phyloP scores from a whole-genome alignment of 106 monocot genomes.

The Acanthochlamys bracteata region DNA sequence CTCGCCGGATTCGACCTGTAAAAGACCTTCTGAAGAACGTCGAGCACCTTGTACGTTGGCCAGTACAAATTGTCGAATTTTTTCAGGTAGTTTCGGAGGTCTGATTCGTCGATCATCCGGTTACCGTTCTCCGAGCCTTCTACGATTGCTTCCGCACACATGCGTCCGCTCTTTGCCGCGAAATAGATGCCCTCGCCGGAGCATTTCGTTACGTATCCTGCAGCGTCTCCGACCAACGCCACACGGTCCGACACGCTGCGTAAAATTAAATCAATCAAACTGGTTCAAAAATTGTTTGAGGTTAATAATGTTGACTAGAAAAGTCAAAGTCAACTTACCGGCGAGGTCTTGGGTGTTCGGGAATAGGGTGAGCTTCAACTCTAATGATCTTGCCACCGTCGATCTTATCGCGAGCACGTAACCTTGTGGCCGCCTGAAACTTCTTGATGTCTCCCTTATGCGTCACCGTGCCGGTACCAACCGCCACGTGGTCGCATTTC shows the following conservation, averaged over 20 bases:
- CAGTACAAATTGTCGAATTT: conserved; percentile 84
- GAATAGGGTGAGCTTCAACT: conserved; percentile 89
- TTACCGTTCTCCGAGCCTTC: conserved; percentile 54
- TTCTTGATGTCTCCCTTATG: conserved; percentile 90
- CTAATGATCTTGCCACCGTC: conserved; percentile 74
- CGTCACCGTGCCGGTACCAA: conserved; percentile 92
- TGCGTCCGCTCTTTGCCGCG: conserved; percentile 81
- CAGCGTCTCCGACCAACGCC: conserved; percentile 83
- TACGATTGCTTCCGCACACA: conserved; percentile 86
- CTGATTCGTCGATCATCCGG: conserved; percentile 70
- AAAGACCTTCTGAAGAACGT: conserved; percentile 95
- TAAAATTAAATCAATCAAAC: too few species aligned
- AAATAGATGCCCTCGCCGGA: conserved; percentile 99
- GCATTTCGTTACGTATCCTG: conserved; percentile 95
- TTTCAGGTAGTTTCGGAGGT: conserved; percentile 61
- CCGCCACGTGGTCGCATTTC: conserved; percentile 95
- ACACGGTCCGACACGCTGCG: conserved; percentile 45
- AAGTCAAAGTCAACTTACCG: too few species aligned
- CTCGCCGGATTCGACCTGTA: conserved; percentile 80
- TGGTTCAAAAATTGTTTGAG: too few species aligned
- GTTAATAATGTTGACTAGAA: too few species aligned
- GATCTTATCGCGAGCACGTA: conserved; percentile 73
- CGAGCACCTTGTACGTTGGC: conserved; percentile 98
- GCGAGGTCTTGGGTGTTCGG: conserved; percentile 67
- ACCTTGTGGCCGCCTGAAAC: conserved; percentile 84